Percentiles rank a stretch among this genome's conserved stretches.
Conservation (phyloP, 129 eudicot species). For the Oenanthe sinensis region DNA sequence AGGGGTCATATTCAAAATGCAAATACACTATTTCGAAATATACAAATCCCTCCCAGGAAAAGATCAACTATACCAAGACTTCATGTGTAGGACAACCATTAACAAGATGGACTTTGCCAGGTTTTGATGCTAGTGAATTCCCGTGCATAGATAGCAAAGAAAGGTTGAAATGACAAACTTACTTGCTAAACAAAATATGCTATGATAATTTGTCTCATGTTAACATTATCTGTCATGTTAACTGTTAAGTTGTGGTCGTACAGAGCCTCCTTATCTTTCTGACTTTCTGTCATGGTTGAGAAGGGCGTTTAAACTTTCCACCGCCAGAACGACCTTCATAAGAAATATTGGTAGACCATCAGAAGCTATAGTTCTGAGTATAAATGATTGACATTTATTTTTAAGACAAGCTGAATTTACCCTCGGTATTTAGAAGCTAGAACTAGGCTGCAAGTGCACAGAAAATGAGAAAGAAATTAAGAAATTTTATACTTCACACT, state of each 20-base stretch:
- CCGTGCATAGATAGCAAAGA: neutral
- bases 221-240: neutral
- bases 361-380: neutral
- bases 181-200: neutral
- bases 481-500: neutral
- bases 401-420: neutral
- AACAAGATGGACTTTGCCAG: neutral
- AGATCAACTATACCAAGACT: neutral
- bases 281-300: conserved; percentile 72
- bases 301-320: conserved; percentile 69
- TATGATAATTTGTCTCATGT: neutral
- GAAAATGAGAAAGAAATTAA: neutral
- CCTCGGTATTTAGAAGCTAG: neutral
- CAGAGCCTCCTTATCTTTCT: conserved; percentile 48
- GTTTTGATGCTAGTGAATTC: neutral
- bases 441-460: neutral
- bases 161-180: neutral
- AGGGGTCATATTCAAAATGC: no score
- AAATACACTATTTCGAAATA: neutral
- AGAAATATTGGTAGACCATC: neutral
- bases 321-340: conserved; percentile 64
- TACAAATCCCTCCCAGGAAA: neutral
- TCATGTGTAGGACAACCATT: neutral
- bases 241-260: conserved; percentile 1
- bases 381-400: neutral